These are phyloP conservation scores for Phytophthora idaei DNA, from an alignment of 352 stramenopile genomes.

Conservation along the genomic window DNA sequence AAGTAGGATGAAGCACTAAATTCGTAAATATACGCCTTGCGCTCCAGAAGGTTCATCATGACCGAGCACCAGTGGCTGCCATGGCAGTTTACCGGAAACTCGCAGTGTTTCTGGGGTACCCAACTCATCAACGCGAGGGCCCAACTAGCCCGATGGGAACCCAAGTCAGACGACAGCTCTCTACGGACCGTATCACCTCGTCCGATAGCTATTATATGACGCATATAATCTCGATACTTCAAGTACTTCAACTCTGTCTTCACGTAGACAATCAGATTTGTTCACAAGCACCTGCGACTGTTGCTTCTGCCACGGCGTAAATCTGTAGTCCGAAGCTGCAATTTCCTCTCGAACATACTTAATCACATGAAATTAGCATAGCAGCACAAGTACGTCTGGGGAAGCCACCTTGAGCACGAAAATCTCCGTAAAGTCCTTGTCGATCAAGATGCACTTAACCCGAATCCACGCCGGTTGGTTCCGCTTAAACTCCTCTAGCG, in stretches of 20 bases:
- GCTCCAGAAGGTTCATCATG: too few species aligned
- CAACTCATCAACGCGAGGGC: too few species aligned
- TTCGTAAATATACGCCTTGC: too few species aligned
- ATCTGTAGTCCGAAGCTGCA: conserved; percentile 5
- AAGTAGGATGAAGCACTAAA: too few species aligned
- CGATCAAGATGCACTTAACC: conserved; percentile 27
- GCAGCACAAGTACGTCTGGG: conserved; percentile 10
- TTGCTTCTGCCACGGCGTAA: conserved; percentile 26
- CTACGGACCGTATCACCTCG: too few species aligned
- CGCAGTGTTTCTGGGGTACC: too few species aligned
- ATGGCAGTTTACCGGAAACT: too few species aligned
- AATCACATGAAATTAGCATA: conserved; percentile 41
- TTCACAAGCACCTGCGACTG: too few species aligned
- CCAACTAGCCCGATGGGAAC: too few species aligned
- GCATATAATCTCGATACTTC: conserved; percentile 12
- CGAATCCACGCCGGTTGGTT: conserved; percentile 21
- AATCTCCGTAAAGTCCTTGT: conserved; percentile 41
- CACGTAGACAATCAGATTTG: conserved; percentile 20
- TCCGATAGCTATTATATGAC: conserved; percentile 3
- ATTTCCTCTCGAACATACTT: conserved; percentile 30
- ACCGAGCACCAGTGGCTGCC: too few species aligned
- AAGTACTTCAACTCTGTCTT: conserved; percentile 12
- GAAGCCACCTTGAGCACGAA: conserved; percentile 12
- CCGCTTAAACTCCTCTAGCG: conserved; percentile 28
- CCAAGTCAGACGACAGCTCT: too few species aligned